phyloP scores from a whole-genome alignment of 1,284 basidiomycete genomes.

The Rhodotorula sp. region DNA sequence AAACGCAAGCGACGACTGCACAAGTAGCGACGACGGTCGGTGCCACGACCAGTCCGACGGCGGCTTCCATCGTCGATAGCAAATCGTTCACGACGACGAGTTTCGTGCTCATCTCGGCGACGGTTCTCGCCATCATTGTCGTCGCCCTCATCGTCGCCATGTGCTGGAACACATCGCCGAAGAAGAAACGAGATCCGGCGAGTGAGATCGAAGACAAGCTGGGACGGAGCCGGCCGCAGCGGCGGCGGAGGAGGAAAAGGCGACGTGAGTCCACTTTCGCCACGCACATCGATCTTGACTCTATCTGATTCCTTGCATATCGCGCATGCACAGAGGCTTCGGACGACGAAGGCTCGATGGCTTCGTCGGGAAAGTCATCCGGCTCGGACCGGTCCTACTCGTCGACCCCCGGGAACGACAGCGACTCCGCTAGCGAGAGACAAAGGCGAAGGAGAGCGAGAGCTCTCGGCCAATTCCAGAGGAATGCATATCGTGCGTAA shows the following conservation, averaged over 20 bases:
- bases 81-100: not conserved
- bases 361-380: too few relatives aligned
- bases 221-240: not conserved
- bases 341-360: too few relatives aligned
- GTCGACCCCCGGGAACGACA: too few relatives aligned
- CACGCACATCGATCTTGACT: too few relatives aligned
- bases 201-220: not conserved
- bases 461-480: too few relatives aligned
- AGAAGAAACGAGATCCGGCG: not conserved
- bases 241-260: not conserved
- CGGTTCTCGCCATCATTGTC: constrained; percentile 8
- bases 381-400: too few relatives aligned
- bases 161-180: not conserved
- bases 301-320: too few relatives aligned
- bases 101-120: constrained; percentile 1
- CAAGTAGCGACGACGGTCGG: not conserved
- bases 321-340: too few relatives aligned
- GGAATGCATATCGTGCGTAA: too few relatives aligned
- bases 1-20: not conserved
- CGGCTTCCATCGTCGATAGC: not conserved
- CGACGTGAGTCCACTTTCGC: too few relatives aligned
- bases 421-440: too few relatives aligned
- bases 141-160: not conserved
- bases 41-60: not conserved
- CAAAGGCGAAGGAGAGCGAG: too few relatives aligned